Evolutionary conservation across 2,329 filamentous ascomycete species (phyloP).

Genomic region (Fusarium cyanostomum): DNA sequence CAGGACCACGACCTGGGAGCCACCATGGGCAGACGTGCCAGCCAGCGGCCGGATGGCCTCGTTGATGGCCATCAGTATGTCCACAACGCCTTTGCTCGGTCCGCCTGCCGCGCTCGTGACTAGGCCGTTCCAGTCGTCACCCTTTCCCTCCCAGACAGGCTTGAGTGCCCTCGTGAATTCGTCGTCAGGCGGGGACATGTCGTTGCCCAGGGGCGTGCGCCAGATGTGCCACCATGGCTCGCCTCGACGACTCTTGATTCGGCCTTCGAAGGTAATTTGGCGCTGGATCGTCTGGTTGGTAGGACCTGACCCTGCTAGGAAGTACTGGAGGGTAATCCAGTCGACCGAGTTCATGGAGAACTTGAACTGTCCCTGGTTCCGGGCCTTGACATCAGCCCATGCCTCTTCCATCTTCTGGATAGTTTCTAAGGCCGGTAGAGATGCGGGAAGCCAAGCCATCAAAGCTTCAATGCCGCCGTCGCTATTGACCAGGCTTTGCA

Average conservation of each 20-base stretch:
- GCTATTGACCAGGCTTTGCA: conserved; percentile 67
- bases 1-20: conserved; percentile 34
- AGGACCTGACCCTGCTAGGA: conserved; percentile 44
- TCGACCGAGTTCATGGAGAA: conserved; percentile 65
- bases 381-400: conserved; percentile 56
- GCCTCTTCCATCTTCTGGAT: conserved; percentile 68
- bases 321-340: conserved; percentile 67
- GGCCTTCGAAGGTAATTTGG: conserved; percentile 62
- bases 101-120: conserved; percentile 57
- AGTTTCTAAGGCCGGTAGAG: conserved; percentile 71
- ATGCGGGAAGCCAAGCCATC: conserved; percentile 65
- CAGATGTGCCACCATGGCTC: conserved; percentile 62
- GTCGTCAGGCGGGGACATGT: conserved; percentile 40
- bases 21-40: conserved; percentile 4
- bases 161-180: conserved; percentile 53
- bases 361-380: conserved; percentile 58
- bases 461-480: conserved; percentile 61
- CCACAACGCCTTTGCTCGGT: conserved; percentile 53
- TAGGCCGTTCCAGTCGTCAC: conserved; percentile 59
- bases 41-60: conserved; percentile 53
- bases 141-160: conserved; percentile 56
- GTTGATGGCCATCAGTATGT: conserved; percentile 60
- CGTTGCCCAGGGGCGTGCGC: conserved; percentile 43
- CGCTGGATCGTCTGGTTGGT: conserved; percentile 43
- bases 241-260: conserved; percentile 58